Percentiles rank a stretch among this genome's conserved stretches.
Conservation (phyloP, 306 rosid species). For the Vigna reflexopilosa region DNA sequence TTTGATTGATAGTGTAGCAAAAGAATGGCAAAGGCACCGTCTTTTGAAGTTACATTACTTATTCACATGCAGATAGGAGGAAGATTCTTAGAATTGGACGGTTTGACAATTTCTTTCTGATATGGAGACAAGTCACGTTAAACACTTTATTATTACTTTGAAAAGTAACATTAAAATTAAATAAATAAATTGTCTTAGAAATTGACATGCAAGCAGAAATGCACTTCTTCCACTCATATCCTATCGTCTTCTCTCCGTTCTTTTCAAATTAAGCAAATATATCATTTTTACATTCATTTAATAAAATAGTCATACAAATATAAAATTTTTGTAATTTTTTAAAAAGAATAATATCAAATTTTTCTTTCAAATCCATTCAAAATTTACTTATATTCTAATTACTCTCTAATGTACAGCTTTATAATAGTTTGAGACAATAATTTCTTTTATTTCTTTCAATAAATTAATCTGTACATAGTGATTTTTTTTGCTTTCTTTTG, state of each 20-base stretch:
- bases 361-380: background rate
- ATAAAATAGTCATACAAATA: too few species aligned
- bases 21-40: conserved; percentile 21
- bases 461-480: too few species aligned
- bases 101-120: conserved; percentile 48
- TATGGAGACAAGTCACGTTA: conserved; percentile 58
- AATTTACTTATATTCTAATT: too few species aligned
- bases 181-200: conserved; percentile 31
- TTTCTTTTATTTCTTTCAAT: too few species aligned
- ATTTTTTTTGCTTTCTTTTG: too few species aligned
- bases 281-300: too few species aligned
- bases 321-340: too few species aligned
- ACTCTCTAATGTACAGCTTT: too few species aligned
- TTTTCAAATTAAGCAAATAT: background rate
- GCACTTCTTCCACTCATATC: conserved; percentile 50
- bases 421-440: too few species aligned
- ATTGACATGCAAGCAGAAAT: conserved; percentile 50
- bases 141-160: conserved; percentile 35
- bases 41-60: background rate
- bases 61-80: conserved; percentile 17
- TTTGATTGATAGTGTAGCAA: background rate
- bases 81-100: conserved; percentile 46
- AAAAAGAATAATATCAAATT: background rate
- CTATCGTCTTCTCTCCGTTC: conserved; percentile 39
- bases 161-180: conserved; percentile 35